Base-by-base conservation (phyloP, 176 grass and related monocot genomes). In the Eragrostis curvula region DNA sequence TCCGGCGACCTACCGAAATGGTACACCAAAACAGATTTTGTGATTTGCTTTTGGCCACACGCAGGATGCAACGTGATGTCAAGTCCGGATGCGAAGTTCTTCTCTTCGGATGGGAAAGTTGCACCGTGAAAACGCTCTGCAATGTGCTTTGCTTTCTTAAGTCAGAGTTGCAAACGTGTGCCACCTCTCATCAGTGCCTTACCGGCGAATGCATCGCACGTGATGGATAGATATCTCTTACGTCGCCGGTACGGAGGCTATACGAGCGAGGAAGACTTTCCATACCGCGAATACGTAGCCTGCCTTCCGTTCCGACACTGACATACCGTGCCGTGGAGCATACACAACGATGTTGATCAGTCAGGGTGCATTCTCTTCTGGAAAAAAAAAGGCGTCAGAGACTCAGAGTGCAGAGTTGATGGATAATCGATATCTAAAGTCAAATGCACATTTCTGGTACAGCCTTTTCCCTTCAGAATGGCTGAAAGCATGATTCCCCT, bases 131-230 rank as follows among this genome's bases (percentile, higher is more conserved):
- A 57, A 57, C 3, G 5, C 0, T 24, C 36, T 1, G 43, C 14
- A 3, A 69, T 62, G 41, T 81, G 87, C 70, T 50, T 85, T 89
- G 71, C 75, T 52, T 84, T 17, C 8, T 53, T 9, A 18, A 20
- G 82, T 68, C 77, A 55, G 62, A 79, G 63, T 9, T 12, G 48
- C 28, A 0, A 12, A 28, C 58, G 49, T 49, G 49, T 79, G 61
- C 76, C 39, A 6, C 11, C 39, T 41, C 1, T 29, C 12, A 5
- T 32, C 1, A 6, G 14, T 39, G 0, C 18, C 52, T 65, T 51
- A 49, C 11, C 0, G 45, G 76, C 20, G 59, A 65, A 30, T 65
- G 24, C 43, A 65, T 61, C 25, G 42, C 58, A 78, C 11, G 44
- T 46, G 60, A 36, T 29, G 42, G 23, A 68, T 73, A 62, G 17